Evolutionary conservation across 306 rosid genomes (phyloP).

Genomic region (Trifolium subterraneum): DNA sequence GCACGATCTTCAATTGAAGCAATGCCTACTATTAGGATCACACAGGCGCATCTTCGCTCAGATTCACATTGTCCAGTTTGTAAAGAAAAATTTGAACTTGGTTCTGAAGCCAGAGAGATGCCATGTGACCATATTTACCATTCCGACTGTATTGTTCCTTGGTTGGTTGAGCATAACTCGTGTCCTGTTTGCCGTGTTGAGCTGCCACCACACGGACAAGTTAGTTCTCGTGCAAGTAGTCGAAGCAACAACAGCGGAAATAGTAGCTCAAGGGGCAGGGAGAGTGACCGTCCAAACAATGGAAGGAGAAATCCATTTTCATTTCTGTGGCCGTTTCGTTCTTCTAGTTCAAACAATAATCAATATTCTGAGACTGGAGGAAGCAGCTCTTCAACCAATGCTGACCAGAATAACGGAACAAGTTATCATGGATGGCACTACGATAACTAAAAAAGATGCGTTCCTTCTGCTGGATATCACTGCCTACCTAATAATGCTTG

Average conservation of each 20-base stretch:
- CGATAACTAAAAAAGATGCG: slow-evolving; percentile 39
- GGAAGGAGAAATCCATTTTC: slow-evolving; percentile 65
- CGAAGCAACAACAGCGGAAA: slow-evolving; percentile 37
- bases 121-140: slow-evolving; percentile 89
- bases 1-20: slow-evolving; percentile 68
- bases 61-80: slow-evolving; percentile 85
- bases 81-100: slow-evolving; percentile 72
- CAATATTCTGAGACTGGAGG: slow-evolving; percentile 51
- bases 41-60: slow-evolving; percentile 58
- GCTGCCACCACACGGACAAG: slow-evolving; percentile 64
- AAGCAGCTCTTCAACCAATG: slow-evolving; percentile 54
- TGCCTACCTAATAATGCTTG: slow-evolving; percentile 39
- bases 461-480: slow-evolving; percentile 30
- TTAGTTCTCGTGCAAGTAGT: slow-evolving; percentile 33
- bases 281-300: slow-evolving; percentile 45
- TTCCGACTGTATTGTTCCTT: slow-evolving; percentile 80
- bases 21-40: slow-evolving; percentile 73
- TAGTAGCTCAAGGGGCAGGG: slow-evolving; percentile 44
- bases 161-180: slow-evolving; percentile 79
- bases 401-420: slow-evolving; percentile 54
- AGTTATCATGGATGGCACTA: slow-evolving; percentile 53
- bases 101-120: slow-evolving; percentile 75
- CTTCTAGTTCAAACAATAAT: slow-evolving; percentile 52
- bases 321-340: slow-evolving; percentile 67
- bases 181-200: slow-evolving; percentile 89